Percentiles rank a stretch among this genome's conserved stretches.
phyloP scores from a whole-genome alignment of 2,329 filamentous ascomycete species.

The Pseudogymnoascus sp. region DNA sequence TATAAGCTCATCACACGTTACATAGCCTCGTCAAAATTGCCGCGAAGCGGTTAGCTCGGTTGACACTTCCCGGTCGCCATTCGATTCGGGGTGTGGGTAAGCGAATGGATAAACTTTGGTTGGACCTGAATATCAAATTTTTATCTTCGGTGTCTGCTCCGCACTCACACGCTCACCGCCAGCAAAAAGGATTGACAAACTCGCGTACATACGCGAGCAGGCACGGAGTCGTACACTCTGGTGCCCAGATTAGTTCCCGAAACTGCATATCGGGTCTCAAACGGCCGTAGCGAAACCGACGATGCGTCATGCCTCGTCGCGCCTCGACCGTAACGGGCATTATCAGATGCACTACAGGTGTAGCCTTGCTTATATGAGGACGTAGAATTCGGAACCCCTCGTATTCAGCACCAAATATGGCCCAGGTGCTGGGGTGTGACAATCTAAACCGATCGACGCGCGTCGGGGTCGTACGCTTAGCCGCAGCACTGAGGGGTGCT shows the following conservation, averaged over 20 bases:
- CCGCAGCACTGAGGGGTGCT: background rate
- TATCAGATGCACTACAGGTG: background rate
- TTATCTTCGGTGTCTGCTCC: constrained; percentile 1
- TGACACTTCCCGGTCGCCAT: background rate
- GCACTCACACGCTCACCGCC: background rate
- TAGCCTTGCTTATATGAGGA: background rate
- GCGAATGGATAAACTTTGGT: constrained; percentile 2
- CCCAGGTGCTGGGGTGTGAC: background rate
- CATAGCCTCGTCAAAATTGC: constrained; percentile 9
- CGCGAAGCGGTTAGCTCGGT: constrained; percentile 7
- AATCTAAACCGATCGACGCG: constrained; percentile 1
- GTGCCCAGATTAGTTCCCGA: background rate
- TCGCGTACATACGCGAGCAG: background rate
- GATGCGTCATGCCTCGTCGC: background rate
- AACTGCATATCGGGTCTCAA: background rate
- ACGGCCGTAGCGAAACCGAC: background rate
- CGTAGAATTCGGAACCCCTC: background rate
- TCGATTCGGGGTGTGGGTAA: background rate
- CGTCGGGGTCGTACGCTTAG: background rate
- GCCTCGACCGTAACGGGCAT: background rate
- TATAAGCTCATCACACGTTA: constrained; percentile 8
- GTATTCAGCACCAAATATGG: background rate
- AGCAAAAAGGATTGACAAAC: background rate
- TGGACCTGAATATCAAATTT: background rate
- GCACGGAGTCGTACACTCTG: background rate